These are phyloP conservation scores for Candolleomyces efflorescens DNA, from an alignment of 768 basidiomycete genomes.

Conservation along the genomic window DNA sequence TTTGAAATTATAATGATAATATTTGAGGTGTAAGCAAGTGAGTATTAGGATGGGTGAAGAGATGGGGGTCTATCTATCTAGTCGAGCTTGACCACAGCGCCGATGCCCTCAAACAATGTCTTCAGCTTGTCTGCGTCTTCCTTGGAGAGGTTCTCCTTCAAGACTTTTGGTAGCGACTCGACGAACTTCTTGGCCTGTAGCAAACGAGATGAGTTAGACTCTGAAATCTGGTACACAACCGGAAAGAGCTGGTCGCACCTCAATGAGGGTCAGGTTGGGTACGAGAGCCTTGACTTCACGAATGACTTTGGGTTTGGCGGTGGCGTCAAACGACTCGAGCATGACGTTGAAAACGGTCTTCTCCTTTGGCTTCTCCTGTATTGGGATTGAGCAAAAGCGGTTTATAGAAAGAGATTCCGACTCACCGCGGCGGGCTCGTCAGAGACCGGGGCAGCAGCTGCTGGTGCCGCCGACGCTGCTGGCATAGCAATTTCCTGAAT, in stretches of 20 bases:
- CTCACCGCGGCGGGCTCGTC: conserved; percentile 69
- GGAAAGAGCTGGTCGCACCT: conserved; percentile 60
- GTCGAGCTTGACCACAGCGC: conserved; percentile 83
- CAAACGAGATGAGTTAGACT: conserved; percentile 6
- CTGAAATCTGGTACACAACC: not conserved
- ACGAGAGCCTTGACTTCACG: conserved; percentile 95
- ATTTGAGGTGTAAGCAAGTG: conserved; percentile 6
- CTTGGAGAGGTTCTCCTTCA: conserved; percentile 94
- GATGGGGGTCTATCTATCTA: conserved; percentile 38
- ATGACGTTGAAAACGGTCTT: conserved; percentile 97
- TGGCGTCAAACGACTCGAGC: conserved; percentile 90
- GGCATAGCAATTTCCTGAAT: conserved; percentile 98
- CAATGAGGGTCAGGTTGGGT: conserved; percentile 94
- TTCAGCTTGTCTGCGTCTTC: conserved; percentile 98
- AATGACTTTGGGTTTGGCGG: conserved; percentile 94
- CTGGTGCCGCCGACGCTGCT: conserved; percentile 59
- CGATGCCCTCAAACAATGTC: conserved; percentile 83
- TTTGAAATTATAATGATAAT: conserved; percentile 9
- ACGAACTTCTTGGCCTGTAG: conserved; percentile 98
- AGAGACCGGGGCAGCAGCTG: conserved; percentile 48
- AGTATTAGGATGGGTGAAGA: conserved; percentile 15
- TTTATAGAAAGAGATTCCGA: conserved; percentile 8
- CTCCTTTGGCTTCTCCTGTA: conserved; percentile 93
- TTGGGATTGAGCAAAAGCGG: not conserved
- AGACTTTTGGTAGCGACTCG: conserved; percentile 85